Evolutionary conservation across 306 rosid species (phyloP).

Genomic region (Purshia tridentata): DNA sequence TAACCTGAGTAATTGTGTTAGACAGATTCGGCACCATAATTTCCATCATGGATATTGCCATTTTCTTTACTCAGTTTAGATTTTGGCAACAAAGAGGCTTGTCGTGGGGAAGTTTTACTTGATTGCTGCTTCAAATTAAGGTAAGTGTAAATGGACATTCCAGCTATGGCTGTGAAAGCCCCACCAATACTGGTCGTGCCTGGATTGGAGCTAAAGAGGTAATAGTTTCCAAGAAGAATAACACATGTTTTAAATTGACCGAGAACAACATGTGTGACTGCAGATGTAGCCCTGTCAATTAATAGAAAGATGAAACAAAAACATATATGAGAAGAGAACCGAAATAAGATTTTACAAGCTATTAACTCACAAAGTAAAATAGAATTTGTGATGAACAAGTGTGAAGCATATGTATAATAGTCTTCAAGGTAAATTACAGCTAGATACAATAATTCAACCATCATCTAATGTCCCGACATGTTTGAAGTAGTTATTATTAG

Average conservation of each 20-base stretch:
- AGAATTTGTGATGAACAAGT: background rate
- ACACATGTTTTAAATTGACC: constrained; percentile 97
- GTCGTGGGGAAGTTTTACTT: constrained; percentile 55
- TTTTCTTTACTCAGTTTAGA: constrained; percentile 81
- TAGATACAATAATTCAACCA: background rate
- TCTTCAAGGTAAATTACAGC: background rate
- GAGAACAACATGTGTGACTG: constrained; percentile 85
- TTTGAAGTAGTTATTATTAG: background rate
- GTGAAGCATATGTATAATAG: no score
- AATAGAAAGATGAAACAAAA: background rate
- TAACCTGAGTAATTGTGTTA: constrained; percentile 25
- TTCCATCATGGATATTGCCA: constrained; percentile 54
- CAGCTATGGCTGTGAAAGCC: constrained; percentile 80
- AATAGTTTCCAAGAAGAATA: constrained; percentile 84
- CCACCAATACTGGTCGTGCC: constrained; percentile 77
- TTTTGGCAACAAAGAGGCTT: constrained; percentile 56
- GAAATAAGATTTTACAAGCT: background rate
- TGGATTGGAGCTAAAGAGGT: constrained; percentile 78
- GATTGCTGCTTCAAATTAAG: constrained; percentile 64
- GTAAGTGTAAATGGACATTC: constrained; percentile 84
- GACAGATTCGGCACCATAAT: constrained; percentile 69
- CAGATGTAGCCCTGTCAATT: constrained; percentile 84
- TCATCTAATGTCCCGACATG: background rate
- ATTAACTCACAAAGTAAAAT: background rate
- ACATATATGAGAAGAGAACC: constrained; percentile 3